Conservation (phyloP, 2,329 filamentous ascomycete species). For the Botrytis elliptica region DNA sequence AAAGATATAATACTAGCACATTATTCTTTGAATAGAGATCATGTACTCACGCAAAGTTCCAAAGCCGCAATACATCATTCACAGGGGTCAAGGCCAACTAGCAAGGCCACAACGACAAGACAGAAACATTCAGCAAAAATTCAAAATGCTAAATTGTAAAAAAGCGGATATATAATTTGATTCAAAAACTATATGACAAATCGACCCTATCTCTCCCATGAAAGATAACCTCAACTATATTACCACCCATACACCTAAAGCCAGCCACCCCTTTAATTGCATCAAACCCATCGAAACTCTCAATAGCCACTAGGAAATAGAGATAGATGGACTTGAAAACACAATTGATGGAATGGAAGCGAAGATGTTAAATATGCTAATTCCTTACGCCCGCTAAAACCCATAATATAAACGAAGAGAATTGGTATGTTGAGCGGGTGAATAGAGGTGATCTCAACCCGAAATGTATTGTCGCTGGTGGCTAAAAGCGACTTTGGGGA, state of each 20-base stretch:
- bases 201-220: constrained; percentile 8
- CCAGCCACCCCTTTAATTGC: not conserved
- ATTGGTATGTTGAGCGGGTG: not conserved
- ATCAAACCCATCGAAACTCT: constrained; percentile 8
- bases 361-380: constrained; percentile 7
- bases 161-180: constrained; percentile 9
- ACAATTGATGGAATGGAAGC: not conserved
- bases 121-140: not conserved
- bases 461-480: not conserved
- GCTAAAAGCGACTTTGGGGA: not conserved
- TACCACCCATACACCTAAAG: constrained; percentile 6
- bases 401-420: not conserved
- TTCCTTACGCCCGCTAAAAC: constrained; percentile 17
- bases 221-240: constrained; percentile 16
- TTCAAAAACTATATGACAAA: constrained; percentile 5
- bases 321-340: constrained; percentile 10
- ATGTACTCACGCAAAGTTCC: not conserved
- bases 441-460: not conserved
- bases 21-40: not conserved
- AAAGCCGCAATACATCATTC: not conserved
- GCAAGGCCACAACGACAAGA: not conserved
- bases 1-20: not conserved
- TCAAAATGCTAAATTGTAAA: not conserved
- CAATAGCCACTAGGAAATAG: not conserved
- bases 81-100: too few species aligned